Conservation (phyloP, 441 rosid genomes). For the Mallotus japonicus region DNA sequence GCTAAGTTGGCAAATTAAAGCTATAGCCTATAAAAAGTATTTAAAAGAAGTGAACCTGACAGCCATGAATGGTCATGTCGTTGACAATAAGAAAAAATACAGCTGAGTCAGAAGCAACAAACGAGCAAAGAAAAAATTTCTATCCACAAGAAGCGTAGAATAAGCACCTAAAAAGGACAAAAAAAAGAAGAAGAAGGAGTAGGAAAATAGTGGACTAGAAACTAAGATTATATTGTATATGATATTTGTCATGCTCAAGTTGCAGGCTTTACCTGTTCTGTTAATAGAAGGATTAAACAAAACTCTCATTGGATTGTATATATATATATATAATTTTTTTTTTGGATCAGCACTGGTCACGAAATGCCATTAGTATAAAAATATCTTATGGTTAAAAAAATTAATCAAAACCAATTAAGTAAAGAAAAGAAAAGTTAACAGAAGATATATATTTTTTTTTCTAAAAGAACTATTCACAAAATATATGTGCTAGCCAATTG, state of each 20-base stretch:
- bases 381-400: too few relatives aligned
- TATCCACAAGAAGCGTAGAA: not conserved
- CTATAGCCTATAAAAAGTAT: not conserved
- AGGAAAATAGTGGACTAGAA: conserved; percentile 11
- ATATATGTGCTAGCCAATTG: not conserved
- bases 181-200: not conserved
- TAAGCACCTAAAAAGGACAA: not conserved
- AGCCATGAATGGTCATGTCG: too few relatives aligned
- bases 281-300: conserved; percentile 5
- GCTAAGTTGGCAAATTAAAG: not conserved
- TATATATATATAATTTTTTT: too few relatives aligned
- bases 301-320: not conserved
- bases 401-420: too few relatives aligned
- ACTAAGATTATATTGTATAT: conserved; percentile 7
- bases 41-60: not conserved
- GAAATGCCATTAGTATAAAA: too few relatives aligned
- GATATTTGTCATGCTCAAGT: conserved; percentile 10
- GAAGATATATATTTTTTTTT: too few relatives aligned
- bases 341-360: too few relatives aligned
- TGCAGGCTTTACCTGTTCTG: not conserved
- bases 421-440: too few relatives aligned
- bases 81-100: too few relatives aligned
- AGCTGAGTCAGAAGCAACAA: conserved; percentile 7
- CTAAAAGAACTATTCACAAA: not conserved
- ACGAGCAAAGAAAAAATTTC: too few relatives aligned